Evolutionary conservation across 176 grass and related monocot genomes (phyloP), one percentile per base, ranked within the genome.

Genomic region (Eleusine coracana): DNA sequence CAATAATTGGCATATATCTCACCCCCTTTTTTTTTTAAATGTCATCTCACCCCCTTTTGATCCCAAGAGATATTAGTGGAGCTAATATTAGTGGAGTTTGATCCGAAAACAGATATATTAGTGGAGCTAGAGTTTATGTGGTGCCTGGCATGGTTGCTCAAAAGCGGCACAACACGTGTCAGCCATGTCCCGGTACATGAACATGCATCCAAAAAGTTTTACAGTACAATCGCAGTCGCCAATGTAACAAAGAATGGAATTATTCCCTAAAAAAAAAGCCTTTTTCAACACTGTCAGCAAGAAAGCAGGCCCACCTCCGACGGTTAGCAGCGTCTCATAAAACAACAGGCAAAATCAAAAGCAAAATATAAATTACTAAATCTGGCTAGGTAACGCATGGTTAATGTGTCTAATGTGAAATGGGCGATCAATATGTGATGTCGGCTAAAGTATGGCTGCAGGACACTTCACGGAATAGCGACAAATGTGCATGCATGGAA

Each of bases 261-360:
- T 17, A 39, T 68, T 80, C 63, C 49, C 45, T 23, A 61, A 66
- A 69, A 45, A 69, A 45, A 29, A 50, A 71, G 64, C 12, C 54
- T 36, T 54, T 75, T 75, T 58, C 15, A 14, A 17, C 28, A 85
- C 80, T 52, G 76, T 85, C 70, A 68, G 41, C 77, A 77, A 40
- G 55, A 66, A 85, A 89, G 78, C 66, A 72, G 48, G 45, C 29
- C 82, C 87, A 89, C 77, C 71, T 80, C 77, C 71, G 10, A 89
- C 77, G 87, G 87, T 85, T 85, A 85, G 77, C 70, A 85, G 68
- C 87, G 28, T 81, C 65, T 65, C 82, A 84, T 71, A 84, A 45
- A 80, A 17, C 50, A 17, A 17, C 3, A 16, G 50, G 3, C 46
- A 68, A 10, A 34, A 49, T 12, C 10, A 64, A 54, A 75, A 63